phyloP scores from a whole-genome alignment of 768 basidiomycete genomes.

The Xerocomus brunneocitrinus region DNA sequence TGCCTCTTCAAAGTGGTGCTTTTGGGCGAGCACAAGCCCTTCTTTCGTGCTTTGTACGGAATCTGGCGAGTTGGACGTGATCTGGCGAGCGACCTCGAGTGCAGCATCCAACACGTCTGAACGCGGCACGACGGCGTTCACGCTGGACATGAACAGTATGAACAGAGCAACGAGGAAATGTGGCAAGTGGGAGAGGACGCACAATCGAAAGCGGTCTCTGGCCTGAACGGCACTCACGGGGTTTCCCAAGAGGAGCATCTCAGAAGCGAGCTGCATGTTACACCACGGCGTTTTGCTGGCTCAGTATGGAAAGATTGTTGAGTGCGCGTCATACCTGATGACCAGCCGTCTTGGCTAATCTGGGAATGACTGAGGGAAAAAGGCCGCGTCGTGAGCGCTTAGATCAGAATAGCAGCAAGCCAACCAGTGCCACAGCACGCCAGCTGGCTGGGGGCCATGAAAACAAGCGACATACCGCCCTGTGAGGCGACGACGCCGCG shows the following conservation, averaged over 20 bases:
- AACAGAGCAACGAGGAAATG: neutral
- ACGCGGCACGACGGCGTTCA: constrained; percentile 64
- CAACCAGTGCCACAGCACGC: neutral
- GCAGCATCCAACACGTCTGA: constrained; percentile 54
- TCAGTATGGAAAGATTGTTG: constrained; percentile 12
- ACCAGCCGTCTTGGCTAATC: constrained; percentile 59
- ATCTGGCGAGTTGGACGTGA: constrained; percentile 69
- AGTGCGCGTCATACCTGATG: constrained; percentile 58
- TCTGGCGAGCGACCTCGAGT: constrained; percentile 53
- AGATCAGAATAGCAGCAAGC: neutral
- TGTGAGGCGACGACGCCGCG: constrained; percentile 69
- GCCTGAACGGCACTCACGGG: constrained; percentile 66
- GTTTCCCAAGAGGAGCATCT: constrained; percentile 71
- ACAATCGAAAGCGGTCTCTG: constrained; percentile 71
- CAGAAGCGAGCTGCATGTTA: constrained; percentile 57
- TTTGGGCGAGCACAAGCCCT: constrained; percentile 55
- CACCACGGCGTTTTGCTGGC: constrained; percentile 1
- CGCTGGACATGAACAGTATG: constrained; percentile 36
- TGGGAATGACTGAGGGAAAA: constrained; percentile 53
- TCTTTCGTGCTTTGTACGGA: constrained; percentile 72
- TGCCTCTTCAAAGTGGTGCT: constrained; percentile 48
- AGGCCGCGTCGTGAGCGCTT: neutral
- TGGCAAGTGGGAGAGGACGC: constrained; percentile 28
- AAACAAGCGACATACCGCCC: constrained; percentile 49
- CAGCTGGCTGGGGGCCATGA: neutral